Evolutionary conservation across 208 protist genomes (phyloP).

Genomic region (Strigomonas culicis): DNA sequence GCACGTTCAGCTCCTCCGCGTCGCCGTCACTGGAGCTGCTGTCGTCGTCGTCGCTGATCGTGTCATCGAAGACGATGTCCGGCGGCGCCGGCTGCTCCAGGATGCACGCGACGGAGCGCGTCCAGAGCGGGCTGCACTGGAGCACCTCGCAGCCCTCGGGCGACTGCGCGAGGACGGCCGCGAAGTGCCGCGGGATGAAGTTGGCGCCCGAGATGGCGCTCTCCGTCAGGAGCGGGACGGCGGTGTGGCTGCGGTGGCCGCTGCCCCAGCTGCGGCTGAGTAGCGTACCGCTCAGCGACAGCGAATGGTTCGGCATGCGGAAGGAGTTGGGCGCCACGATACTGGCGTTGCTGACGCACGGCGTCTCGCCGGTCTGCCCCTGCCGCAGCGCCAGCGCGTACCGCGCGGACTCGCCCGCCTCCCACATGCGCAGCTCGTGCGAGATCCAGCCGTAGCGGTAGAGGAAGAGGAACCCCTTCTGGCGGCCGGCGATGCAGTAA

Average conservation of each 20-base stretch:
- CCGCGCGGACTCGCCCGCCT: slow-evolving; percentile 48
- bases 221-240: slow-evolving; percentile 31
- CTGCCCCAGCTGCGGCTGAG: slow-evolving; percentile 17
- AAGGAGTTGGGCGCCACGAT: background rate
- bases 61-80: slow-evolving; percentile 62
- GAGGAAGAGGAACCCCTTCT: slow-evolving; percentile 79
- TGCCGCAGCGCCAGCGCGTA: slow-evolving; percentile 50
- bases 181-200: slow-evolving; percentile 84
- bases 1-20: slow-evolving; percentile 21
- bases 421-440: slow-evolving; percentile 80
- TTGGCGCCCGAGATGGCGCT: slow-evolving; percentile 25
- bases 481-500: slow-evolving; percentile 75
- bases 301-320: slow-evolving; percentile 9
- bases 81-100: slow-evolving; percentile 70
- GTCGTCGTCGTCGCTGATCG: slow-evolving; percentile 30
- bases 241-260: slow-evolving; percentile 8
- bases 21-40: slow-evolving; percentile 25
- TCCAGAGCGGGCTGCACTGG: slow-evolving; percentile 81
- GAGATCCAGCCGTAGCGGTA: slow-evolving; percentile 85
- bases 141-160: slow-evolving; percentile 78
- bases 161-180: slow-evolving; percentile 64
- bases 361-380: slow-evolving; percentile 35
- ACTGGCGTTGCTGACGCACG: slow-evolving; percentile 5
- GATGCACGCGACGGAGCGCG: slow-evolving; percentile 59
- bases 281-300: slow-evolving; percentile 16